A percentile compares a stretch with the other conserved stretches of the same genome.
phyloP scores from a whole-genome alignment of 2,329 filamentous ascomycete genomes.

The Sporothrix variecibatus region DNA sequence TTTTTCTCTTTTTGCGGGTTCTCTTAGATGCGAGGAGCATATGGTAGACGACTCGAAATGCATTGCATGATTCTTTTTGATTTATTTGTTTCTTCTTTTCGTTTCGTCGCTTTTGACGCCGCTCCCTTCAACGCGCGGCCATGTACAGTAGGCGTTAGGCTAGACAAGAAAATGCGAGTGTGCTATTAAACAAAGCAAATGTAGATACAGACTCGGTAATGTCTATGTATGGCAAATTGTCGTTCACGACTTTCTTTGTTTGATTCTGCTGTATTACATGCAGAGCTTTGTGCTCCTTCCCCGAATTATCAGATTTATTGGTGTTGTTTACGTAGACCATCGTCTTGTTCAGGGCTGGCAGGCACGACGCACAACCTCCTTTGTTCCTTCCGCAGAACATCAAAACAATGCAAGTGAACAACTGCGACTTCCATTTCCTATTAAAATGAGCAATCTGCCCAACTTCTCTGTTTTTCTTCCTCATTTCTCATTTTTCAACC shows the following conservation, averaged over 20 bases:
- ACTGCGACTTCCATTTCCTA: background rate
- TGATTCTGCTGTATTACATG: background rate
- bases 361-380: background rate
- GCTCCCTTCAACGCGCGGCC: background rate
- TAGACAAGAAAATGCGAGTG: slow-evolving; percentile 8
- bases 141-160: slow-evolving; percentile 36
- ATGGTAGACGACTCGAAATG: slow-evolving; percentile 16
- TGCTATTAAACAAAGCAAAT: background rate
- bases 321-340: background rate
- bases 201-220: background rate
- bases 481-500: background rate
- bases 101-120: slow-evolving; percentile 9
- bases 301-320: background rate
- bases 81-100: background rate
- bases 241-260: background rate
- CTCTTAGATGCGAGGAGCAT: background rate
- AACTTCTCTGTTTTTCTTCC: background rate
- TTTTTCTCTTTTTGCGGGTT: background rate
- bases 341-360: background rate
- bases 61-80: slow-evolving; percentile 16
- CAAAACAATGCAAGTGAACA: background rate
- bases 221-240: background rate
- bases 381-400: background rate
- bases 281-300: background rate
- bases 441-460: background rate